phyloP scores from a whole-genome alignment of 129 eudicot species.

The Pseudognaphalium luteoalbum region DNA sequence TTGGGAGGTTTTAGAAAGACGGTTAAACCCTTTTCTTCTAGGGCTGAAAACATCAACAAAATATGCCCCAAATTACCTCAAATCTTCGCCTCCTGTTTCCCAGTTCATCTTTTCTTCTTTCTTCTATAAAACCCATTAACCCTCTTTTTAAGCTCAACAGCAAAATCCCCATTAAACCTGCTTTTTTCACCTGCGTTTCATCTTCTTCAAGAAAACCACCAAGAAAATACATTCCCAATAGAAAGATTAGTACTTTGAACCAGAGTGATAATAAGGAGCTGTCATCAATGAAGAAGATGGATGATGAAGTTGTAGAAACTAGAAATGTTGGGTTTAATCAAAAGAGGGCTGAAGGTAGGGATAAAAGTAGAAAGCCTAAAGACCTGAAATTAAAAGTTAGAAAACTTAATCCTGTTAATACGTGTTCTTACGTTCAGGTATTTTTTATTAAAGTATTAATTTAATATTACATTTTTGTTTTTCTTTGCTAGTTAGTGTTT shows the following conservation, averaged over 20 bases:
- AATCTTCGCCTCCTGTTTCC: slow-evolving; percentile 72
- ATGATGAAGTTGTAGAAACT: slow-evolving; percentile 40
- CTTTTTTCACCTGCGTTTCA: slow-evolving; percentile 38
- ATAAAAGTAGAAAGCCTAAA: slow-evolving; percentile 60
- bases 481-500: not conserved
- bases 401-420: slow-evolving; percentile 69
- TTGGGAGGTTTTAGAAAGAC: slow-evolving; percentile 5
- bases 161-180: slow-evolving; percentile 14
- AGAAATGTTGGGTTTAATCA: slow-evolving; percentile 53
- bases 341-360: slow-evolving; percentile 80
- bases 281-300: slow-evolving; percentile 20
- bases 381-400: slow-evolving; percentile 57
- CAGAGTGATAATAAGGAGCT: slow-evolving; percentile 22
- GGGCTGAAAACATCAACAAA: slow-evolving; percentile 34
- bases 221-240: not conserved
- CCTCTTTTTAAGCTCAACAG: slow-evolving; percentile 18
- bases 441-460: not conserved
- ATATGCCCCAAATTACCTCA: slow-evolving; percentile 55
- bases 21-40: slow-evolving; percentile 32
- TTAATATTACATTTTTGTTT: too few relatives aligned
- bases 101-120: slow-evolving; percentile 25
- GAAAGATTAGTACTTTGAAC: slow-evolving; percentile 9
- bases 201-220: slow-evolving; percentile 37
- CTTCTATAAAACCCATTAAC: slow-evolving; percentile 38
- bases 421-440: slow-evolving; percentile 82